Evolutionary conservation across 176 grass and related monocot species (phyloP).

Genomic region (Cenchrus americanus): DNA sequence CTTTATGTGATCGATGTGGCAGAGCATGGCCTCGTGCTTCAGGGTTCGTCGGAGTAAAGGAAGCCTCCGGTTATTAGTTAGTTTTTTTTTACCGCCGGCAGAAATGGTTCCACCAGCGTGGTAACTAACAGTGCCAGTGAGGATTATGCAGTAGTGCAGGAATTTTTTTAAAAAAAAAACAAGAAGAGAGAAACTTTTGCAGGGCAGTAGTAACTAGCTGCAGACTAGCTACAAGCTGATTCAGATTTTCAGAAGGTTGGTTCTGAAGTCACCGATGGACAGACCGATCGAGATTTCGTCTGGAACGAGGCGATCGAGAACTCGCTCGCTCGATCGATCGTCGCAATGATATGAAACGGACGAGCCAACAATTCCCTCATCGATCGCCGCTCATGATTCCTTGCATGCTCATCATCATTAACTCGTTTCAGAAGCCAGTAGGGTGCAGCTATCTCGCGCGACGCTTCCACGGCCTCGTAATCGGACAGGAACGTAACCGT

Average conservation of each 20-base stretch:
- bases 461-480: not conserved
- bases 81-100: not conserved
- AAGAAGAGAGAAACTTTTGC: not conserved
- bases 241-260: not conserved
- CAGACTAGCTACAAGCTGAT: not conserved
- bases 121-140: not conserved
- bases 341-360: not conserved
- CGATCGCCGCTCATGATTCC: not conserved
- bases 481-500: not conserved
- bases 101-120: not conserved
- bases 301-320: not conserved
- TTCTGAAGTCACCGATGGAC: not conserved
- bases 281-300: not conserved
- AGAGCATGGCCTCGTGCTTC: slow-evolving; percentile 25
- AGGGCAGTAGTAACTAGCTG: not conserved
- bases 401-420: slow-evolving; percentile 18
- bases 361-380: not conserved
- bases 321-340: too few species aligned
- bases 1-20: slow-evolving; percentile 31
- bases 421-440: not conserved
- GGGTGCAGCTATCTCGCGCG: not conserved
- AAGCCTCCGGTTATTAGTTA: not conserved
- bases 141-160: not conserved
- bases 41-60: not conserved
- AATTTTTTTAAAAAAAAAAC: not conserved